Evolutionary conservation across 257 asterid genomes (phyloP).

Genomic region (Solanum lycopersicoides): DNA sequence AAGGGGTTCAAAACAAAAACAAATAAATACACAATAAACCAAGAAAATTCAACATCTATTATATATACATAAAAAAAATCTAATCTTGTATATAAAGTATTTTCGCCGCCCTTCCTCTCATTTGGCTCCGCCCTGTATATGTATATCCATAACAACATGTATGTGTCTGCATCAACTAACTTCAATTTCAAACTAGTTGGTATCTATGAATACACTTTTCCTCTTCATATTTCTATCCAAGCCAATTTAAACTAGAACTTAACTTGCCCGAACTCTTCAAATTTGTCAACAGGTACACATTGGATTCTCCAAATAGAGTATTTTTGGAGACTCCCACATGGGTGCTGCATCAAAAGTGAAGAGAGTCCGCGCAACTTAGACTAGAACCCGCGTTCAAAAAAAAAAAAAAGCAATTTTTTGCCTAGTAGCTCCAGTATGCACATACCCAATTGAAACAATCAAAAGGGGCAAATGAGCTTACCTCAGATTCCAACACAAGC

Average conservation of each 20-base stretch:
- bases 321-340: background rate
- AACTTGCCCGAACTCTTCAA: background rate
- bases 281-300: background rate
- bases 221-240: too few species aligned
- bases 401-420: background rate
- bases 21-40: too few species aligned
- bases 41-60: too few species aligned
- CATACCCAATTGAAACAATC: background rate
- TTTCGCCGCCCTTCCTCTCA: too few species aligned
- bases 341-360: background rate
- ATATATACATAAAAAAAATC: too few species aligned
- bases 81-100: too few species aligned
- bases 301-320: background rate
- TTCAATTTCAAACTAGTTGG: background rate
- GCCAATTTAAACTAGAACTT: too few species aligned
- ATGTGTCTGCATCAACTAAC: background rate
- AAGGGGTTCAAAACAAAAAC: too few species aligned
- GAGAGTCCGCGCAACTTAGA: background rate
- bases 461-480: conserved; percentile 11
- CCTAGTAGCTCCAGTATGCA: background rate
- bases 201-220: background rate
- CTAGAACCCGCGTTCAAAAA: background rate
- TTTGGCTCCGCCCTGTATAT: too few species aligned
- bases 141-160: background rate
- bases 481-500: conserved; percentile 20